phyloP scores from a whole-genome alignment of 2,329 filamentous ascomycete species.

The Lizonia empirigonia region DNA sequence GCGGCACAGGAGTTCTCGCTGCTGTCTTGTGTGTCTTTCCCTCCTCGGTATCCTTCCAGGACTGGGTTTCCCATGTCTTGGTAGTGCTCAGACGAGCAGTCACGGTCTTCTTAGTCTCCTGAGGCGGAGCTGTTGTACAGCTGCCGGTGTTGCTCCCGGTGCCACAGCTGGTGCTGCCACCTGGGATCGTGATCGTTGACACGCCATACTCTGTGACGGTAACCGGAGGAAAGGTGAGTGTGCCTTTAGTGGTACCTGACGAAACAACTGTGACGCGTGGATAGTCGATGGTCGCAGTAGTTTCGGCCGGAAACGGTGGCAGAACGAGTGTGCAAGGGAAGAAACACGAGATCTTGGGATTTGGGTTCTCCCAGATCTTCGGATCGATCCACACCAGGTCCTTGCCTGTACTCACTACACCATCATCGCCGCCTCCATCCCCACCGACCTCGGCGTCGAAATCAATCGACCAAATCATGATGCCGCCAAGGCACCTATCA shows the following conservation, averaged over 20 bases:
- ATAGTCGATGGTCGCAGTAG: conserved; percentile 3
- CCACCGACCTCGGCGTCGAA: conserved; percentile 7
- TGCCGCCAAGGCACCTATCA: conserved; percentile 29
- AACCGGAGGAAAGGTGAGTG: not conserved
- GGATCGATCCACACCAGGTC: conserved; percentile 5
- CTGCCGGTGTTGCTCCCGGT: too few relatives aligned
- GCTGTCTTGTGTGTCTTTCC: too few relatives aligned
- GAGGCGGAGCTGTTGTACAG: too few relatives aligned
- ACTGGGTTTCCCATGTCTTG: too few relatives aligned
- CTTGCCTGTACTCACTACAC: not conserved
- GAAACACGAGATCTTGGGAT: conserved; percentile 6
- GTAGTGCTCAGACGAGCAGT: too few relatives aligned
- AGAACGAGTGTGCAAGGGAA: conserved; percentile 13
- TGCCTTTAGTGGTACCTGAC: conserved; percentile 3
- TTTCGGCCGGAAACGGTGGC: conserved; percentile 1
- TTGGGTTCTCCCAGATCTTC: conserved; percentile 4
- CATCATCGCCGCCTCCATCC: not conserved
- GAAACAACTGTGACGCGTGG: conserved; percentile 9
- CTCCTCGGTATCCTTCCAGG: too few relatives aligned
- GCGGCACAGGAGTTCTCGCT: too few relatives aligned
- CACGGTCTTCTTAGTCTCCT: not conserved
- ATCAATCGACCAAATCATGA: conserved; percentile 29
- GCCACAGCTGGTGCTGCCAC: too few relatives aligned
- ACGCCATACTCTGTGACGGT: not conserved
- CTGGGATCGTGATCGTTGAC: not conserved